phyloP scores from a whole-genome alignment of 108 stramenopile species.

The Asterionellopsis glacialis region DNA sequence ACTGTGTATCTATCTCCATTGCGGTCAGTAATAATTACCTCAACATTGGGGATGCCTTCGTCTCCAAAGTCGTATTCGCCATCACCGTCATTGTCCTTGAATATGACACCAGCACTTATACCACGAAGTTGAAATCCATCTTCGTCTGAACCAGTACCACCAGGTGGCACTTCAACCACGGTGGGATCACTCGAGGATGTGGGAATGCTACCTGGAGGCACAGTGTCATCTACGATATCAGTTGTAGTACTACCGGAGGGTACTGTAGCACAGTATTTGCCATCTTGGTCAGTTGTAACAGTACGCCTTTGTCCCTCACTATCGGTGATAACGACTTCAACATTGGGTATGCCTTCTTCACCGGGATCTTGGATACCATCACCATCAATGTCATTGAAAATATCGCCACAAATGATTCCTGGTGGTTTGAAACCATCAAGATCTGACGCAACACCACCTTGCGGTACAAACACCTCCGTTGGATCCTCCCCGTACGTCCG shows the following conservation, averaged over 20 bases:
- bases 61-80: neutral
- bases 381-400: neutral
- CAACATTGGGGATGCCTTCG: neutral
- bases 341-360: neutral
- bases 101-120: neutral
- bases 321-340: neutral
- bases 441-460: no score
- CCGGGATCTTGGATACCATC: neutral
- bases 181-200: neutral
- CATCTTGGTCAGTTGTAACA: neutral
- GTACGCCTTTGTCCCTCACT: neutral
- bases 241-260: neutral
- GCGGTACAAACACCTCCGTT: no score
- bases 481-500: no score
- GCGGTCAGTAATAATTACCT: constrained; percentile 2
- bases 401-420: neutral
- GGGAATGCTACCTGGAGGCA: neutral
- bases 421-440: no score
- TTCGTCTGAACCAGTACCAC: neutral
- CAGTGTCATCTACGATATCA: neutral
- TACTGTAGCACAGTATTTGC: neutral
- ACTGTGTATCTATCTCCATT: neutral
- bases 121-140: neutral
- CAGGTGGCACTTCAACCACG: neutral
- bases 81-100: neutral